Conservation (phyloP, 176 grass and related monocot genomes). For the Chrysopogon serrulatus region DNA sequence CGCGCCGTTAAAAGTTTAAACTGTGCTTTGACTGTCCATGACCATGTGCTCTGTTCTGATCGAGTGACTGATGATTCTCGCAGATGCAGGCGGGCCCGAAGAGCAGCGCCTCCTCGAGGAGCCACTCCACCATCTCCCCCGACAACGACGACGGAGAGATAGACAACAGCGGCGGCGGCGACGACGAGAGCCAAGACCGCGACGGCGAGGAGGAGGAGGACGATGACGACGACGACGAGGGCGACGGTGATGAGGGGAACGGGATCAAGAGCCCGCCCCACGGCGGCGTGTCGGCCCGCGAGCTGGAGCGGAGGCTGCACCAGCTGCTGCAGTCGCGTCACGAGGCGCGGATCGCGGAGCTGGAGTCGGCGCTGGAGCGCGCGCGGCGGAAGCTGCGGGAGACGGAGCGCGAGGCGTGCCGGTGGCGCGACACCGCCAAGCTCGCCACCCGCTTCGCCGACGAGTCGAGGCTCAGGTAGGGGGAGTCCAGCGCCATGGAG, state of each 20-base stretch:
- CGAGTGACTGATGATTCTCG: background rate
- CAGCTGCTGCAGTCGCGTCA: slow-evolving; percentile 65
- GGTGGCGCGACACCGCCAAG: slow-evolving; percentile 91
- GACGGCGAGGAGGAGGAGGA: background rate
- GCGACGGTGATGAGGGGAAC: background rate
- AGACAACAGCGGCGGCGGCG: background rate
- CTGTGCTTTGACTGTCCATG: accelerated
- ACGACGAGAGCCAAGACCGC: background rate
- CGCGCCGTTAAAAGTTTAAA: too few relatives aligned
- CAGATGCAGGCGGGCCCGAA: background rate
- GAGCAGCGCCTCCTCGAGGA: slow-evolving; percentile 8
- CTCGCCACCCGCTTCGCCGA: slow-evolving; percentile 62
- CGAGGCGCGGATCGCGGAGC: slow-evolving; percentile 74
- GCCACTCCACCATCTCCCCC: slow-evolving; percentile 6
- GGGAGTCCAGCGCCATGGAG: background rate
- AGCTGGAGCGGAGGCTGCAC: slow-evolving; percentile 77
- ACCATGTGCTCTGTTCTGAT: background rate
- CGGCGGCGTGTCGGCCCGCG: slow-evolving; percentile 56
- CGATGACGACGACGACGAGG: background rate
- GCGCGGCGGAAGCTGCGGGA: slow-evolving; percentile 57
- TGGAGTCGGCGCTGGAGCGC: slow-evolving; percentile 62
- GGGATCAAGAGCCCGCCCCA: background rate
- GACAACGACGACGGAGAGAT: background rate
- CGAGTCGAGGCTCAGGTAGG: slow-evolving; percentile 50
- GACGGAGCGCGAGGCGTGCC: slow-evolving; percentile 69